Percentiles rank a stretch among this genome's conserved stretches.
Evolutionary conservation across 1,284 basidiomycete species (phyloP).

Genomic region (Fomitopsis betulina): DNA sequence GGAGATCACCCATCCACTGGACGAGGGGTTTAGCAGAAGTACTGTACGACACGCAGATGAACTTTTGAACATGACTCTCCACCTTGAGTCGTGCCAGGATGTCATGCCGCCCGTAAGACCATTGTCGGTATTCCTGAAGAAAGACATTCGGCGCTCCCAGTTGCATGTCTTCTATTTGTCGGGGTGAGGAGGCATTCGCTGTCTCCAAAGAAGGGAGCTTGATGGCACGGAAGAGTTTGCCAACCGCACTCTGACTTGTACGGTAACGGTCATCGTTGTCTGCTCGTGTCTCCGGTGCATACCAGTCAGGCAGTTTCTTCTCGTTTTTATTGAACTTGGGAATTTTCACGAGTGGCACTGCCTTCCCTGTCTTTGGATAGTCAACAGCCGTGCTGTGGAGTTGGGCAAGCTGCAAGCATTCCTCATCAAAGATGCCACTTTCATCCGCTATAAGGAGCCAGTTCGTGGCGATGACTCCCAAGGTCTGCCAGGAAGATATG

Average conservation of each 20-base stretch:
- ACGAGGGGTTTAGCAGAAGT: slow-evolving; percentile 15
- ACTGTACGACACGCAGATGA: slow-evolving; percentile 16
- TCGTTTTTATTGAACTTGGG: slow-evolving; percentile 36
- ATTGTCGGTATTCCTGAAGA: slow-evolving; percentile 19
- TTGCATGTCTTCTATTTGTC: slow-evolving; percentile 14
- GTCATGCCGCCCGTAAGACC: slow-evolving; percentile 10
- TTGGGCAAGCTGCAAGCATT: slow-evolving; percentile 58
- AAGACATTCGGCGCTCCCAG: slow-evolving; percentile 18
- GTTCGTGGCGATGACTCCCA: slow-evolving; percentile 56
- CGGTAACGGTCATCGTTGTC: slow-evolving; percentile 39
- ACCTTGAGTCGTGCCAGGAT: slow-evolving; percentile 19
- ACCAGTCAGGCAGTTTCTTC: slow-evolving; percentile 59
- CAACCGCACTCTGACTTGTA: slow-evolving; percentile 46
- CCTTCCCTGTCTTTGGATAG: slow-evolving; percentile 58
- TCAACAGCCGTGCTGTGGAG: slow-evolving; percentile 71
- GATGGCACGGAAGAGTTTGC: slow-evolving; percentile 52
- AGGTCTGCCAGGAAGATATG: slow-evolving; percentile 31
- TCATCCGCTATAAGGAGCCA: slow-evolving; percentile 70
- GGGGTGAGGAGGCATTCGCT: slow-evolving; percentile 14
- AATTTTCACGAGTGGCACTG: slow-evolving; percentile 44
- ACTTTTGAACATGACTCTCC: slow-evolving; percentile 18
- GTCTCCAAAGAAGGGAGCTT: slow-evolving; percentile 39
- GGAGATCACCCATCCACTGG: slow-evolving; percentile 33
- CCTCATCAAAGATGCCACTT: slow-evolving; percentile 48
- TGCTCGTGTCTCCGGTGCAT: slow-evolving; percentile 53